phyloP scores from a whole-genome alignment of 768 basidiomycete species.

The Pisolithus sp. region DNA sequence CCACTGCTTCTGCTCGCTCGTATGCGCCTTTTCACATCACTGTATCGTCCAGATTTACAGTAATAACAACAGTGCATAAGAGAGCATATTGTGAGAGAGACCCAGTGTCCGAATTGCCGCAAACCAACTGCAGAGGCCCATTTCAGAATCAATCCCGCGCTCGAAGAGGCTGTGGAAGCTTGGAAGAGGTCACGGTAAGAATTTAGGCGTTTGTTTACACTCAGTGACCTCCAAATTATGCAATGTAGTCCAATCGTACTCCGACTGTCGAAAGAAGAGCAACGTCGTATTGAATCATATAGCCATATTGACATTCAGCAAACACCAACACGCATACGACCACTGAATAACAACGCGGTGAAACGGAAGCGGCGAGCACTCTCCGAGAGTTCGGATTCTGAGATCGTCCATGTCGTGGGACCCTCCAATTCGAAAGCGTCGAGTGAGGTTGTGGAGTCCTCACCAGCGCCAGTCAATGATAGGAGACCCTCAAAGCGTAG shows the following conservation, averaged over 20 bases:
- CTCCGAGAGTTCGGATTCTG: slow-evolving; percentile 19
- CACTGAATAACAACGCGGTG: slow-evolving; percentile 18
- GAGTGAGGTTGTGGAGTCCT: slow-evolving; percentile 18
- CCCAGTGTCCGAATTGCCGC: slow-evolving; percentile 70
- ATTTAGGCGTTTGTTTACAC: neutral
- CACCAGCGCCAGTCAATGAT: slow-evolving; percentile 15
- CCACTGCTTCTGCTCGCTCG: slow-evolving; percentile 77
- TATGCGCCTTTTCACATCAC: slow-evolving; percentile 28
- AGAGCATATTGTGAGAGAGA: slow-evolving; percentile 46
- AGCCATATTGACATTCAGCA: neutral
- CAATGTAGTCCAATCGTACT: slow-evolving; percentile 38
- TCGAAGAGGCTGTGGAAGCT: slow-evolving; percentile 64
- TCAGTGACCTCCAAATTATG: no score
- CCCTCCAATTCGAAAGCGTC: slow-evolving; percentile 22
- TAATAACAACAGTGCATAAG: slow-evolving; percentile 58
- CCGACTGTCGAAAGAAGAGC: slow-evolving; percentile 32
- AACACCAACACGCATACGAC: slow-evolving; percentile 15
- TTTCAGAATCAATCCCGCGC: slow-evolving; percentile 57
- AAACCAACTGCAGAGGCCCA: slow-evolving; percentile 53
- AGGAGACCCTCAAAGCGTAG: slow-evolving; percentile 12
- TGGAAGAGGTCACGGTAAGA: slow-evolving; percentile 68
- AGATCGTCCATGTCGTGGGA: slow-evolving; percentile 24
- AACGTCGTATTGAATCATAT: slow-evolving; percentile 9
- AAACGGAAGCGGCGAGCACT: slow-evolving; percentile 31
- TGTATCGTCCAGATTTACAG: neutral